phyloP scores from a whole-genome alignment of 1,139 yeast species.

The Citeromyces hawaiiensis region DNA sequence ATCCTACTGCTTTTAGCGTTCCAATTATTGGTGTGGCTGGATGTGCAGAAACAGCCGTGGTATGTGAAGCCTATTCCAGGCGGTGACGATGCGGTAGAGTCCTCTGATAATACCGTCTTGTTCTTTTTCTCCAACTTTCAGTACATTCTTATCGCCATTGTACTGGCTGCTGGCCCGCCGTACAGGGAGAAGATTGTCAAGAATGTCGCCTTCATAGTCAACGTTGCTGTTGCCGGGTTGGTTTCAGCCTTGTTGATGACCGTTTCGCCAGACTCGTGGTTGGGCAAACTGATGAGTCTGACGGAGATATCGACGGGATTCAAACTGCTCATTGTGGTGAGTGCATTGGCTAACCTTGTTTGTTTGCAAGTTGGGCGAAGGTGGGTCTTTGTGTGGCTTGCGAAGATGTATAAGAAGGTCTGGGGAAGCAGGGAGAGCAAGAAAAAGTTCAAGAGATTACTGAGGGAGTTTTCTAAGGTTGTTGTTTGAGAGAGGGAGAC shows the following conservation, averaged over 20 bases:
- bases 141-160: slow-evolving; percentile 71
- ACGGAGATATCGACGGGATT: slow-evolving; percentile 43
- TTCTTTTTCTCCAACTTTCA: slow-evolving; percentile 79
- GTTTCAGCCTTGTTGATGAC: slow-evolving; percentile 37
- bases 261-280: slow-evolving; percentile 30
- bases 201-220: slow-evolving; percentile 60
- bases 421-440: slow-evolving; percentile 14
- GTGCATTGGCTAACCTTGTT: slow-evolving; percentile 36
- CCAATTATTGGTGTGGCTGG: slow-evolving; percentile 57
- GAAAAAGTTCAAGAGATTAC: slow-evolving; percentile 16
- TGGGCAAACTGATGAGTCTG: slow-evolving; percentile 66
- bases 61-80: slow-evolving; percentile 75
- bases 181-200: slow-evolving; percentile 65
- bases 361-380: slow-evolving; percentile 32
- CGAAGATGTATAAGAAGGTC: slow-evolving; percentile 15
- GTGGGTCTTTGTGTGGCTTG: slow-evolving; percentile 18
- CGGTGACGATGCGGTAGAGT: slow-evolving; percentile 63
- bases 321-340: slow-evolving; percentile 32
- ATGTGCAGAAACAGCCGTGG: slow-evolving; percentile 54
- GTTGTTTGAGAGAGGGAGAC: background rate
- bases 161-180: slow-evolving; percentile 90
- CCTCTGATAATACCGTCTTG: slow-evolving; percentile 80
- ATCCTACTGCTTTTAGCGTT: slow-evolving; percentile 47
- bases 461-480: slow-evolving; percentile 10
- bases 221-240: slow-evolving; percentile 34